Evolutionary conservation across 2,329 filamentous ascomycete species (phyloP).

Genomic region (Colletotrichum spinosum): DNA sequence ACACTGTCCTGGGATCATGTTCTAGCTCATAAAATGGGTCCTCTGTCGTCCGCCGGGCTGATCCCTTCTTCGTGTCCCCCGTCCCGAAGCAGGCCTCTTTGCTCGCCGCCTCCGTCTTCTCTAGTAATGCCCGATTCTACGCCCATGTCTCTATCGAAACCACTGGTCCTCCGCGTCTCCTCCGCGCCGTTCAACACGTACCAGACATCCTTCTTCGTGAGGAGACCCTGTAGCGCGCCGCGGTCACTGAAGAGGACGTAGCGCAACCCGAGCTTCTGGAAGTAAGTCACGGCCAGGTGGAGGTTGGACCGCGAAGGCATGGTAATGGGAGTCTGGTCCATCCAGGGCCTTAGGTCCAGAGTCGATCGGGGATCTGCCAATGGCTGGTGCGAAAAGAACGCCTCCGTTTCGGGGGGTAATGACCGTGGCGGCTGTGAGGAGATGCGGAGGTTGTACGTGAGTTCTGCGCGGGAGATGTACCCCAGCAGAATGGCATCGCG

Average conservation of each 20-base stretch:
- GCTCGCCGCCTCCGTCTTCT: slow-evolving; percentile 54
- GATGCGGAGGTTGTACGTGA: slow-evolving; percentile 81
- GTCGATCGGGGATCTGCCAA: slow-evolving; percentile 81
- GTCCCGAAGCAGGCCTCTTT: slow-evolving; percentile 55
- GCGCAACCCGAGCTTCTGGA: slow-evolving; percentile 91
- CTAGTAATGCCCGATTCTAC: slow-evolving; percentile 51
- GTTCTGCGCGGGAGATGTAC: slow-evolving; percentile 93
- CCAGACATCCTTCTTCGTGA: slow-evolving; percentile 99
- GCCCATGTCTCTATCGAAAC: slow-evolving; percentile 41
- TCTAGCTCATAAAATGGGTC: slow-evolving; percentile 36
- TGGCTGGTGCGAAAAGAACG: slow-evolving; percentile 86
- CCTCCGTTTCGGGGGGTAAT: slow-evolving; percentile 78
- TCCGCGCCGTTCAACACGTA: slow-evolving; percentile 86
- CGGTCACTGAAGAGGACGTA: slow-evolving; percentile 90
- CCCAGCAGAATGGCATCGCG: slow-evolving; percentile 85
- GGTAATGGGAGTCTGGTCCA: slow-evolving; percentile 98
- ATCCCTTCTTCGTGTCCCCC: slow-evolving; percentile 48
- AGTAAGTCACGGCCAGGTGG: slow-evolving; percentile 90
- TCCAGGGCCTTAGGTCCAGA: slow-evolving; percentile 94
- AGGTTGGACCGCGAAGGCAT: slow-evolving; percentile 81
- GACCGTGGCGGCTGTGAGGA: slow-evolving; percentile 67
- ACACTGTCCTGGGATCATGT: not conserved
- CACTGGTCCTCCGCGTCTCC: slow-evolving; percentile 62
- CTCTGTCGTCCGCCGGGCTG: slow-evolving; percentile 39
- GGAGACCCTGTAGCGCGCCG: slow-evolving; percentile 82